A percentile compares a stretch with the other conserved stretches of the same genome.
These are phyloP conservation scores for Asterella californica DNA, from an alignment of 225 moss, liverwort and hornwort genomes.

Conservation along the genomic window DNA sequence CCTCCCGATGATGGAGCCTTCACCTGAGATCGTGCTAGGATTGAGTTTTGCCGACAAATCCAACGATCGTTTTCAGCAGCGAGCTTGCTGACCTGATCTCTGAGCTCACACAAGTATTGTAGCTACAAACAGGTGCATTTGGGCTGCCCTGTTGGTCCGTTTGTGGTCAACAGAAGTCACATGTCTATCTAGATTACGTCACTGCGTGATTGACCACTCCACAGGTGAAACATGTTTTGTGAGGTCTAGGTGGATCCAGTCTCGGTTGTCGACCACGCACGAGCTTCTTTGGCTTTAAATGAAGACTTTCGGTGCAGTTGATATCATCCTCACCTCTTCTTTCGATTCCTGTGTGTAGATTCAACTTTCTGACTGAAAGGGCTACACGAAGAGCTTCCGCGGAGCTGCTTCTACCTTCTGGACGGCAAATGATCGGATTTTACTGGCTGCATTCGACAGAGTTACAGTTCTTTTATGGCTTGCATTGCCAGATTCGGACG, in stretches of 20 bases:
- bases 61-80: not conserved
- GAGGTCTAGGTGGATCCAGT: not conserved
- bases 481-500: slow-evolving; percentile 36
- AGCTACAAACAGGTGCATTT: not conserved
- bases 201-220: not conserved
- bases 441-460: not conserved
- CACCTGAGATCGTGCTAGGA: not conserved
- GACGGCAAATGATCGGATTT: slow-evolving; percentile 3
- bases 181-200: not conserved
- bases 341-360: slow-evolving; percentile 8
- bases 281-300: not conserved
- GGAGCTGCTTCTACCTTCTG: not conserved
- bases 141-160: not conserved
- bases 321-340: not conserved
- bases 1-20: not conserved
- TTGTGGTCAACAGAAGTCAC: not conserved
- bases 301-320: not conserved
- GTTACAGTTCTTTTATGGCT: slow-evolving; percentile 38
- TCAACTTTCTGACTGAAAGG: not conserved
- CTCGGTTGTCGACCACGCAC: not conserved
- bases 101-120: not conserved
- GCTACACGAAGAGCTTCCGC: not conserved
- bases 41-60: not conserved
- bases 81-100: not conserved
- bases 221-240: not conserved